Evolutionary conservation across 495 filamentous ascomycete species (phyloP).

Genomic region (Immersiella caudata): DNA sequence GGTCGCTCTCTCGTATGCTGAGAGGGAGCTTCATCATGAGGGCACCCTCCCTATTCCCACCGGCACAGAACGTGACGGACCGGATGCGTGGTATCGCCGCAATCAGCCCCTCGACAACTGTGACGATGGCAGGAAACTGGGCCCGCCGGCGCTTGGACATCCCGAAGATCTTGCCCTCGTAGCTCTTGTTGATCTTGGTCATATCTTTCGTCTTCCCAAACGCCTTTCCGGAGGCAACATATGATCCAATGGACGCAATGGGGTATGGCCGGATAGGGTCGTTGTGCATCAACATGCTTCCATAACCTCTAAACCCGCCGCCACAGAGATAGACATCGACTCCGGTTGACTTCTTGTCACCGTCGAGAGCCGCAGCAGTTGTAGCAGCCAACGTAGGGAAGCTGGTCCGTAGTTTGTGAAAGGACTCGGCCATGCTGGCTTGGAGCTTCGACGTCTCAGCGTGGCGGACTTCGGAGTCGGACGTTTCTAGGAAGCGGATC

Average conservation of each 20-base stretch:
- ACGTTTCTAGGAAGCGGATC: conserved; percentile 59
- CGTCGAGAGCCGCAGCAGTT: conserved; percentile 53
- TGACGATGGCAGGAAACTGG: conserved; percentile 83
- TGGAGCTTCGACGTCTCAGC: conserved; percentile 60
- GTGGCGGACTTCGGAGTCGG: conserved; percentile 45
- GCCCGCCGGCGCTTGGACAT: conserved; percentile 78
- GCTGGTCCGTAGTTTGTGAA: conserved; percentile 59
- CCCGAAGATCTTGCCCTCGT: conserved; percentile 68
- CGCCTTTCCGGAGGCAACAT: conserved; percentile 60
- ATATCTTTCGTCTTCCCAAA: conserved; percentile 67
- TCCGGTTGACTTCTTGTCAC: conserved; percentile 51
- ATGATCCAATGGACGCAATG: conserved; percentile 82
- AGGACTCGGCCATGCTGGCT: conserved; percentile 62
- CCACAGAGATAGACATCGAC: conserved; percentile 84
- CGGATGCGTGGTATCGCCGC: conserved; percentile 70
- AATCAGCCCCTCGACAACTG: conserved; percentile 72
- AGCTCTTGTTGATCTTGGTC: conserved; percentile 56
- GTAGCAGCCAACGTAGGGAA: conserved; percentile 52
- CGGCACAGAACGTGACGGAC: conserved; percentile 79
- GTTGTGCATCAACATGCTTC: conserved; percentile 76
- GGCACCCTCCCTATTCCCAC: conserved; percentile 81
- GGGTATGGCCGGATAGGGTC: conserved; percentile 75
- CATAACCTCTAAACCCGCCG: conserved; percentile 89
- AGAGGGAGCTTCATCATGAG: conserved; percentile 67
- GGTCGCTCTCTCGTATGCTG: conserved; percentile 62